Evolutionary conservation across 164 flowering plant genomes (phyloP), one percentile per base, ranked within the genome.

Genomic region (Macadamia tetraphylla): DNA sequence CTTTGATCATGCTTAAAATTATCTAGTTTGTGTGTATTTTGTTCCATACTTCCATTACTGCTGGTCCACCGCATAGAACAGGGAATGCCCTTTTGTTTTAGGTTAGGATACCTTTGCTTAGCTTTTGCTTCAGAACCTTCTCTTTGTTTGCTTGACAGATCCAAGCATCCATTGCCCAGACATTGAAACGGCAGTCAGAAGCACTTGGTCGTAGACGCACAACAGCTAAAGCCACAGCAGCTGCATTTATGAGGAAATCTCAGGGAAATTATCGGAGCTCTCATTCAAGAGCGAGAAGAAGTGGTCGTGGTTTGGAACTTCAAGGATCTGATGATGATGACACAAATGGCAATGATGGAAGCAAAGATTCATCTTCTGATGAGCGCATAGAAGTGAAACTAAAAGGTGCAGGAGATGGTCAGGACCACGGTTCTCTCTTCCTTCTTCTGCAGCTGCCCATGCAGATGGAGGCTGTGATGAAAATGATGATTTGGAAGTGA

Each of bases 141-240:
- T 59, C 32, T 18, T 40, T 1, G 56, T 49, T 35, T 68, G 55
- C 32, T 65, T 73, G 64, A 71, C 81, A 92, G 98, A 90, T 94
- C 72, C 98, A 94, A 86, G 94, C 81, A 63, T 84, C 90, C 57
- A 92, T 94, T 77, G 96, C 98, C 29, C 87, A 92, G 77, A 85
- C 89, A 57, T 64, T 82, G 60, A 83, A 72, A 55, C 77, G 95
- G 43, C 98, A 94, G 77, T 71, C 90, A 29, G 95, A 90, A 81
- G 98, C 94, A 63, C 82, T 87, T 29, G 87, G 83, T 63, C 88
- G 71, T 76, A 84, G 80, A 67, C 84, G 86, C 29, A 64, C 79
- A 9, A 65, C 71, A 32, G 85, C 82, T 53, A 88, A 79, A 82
- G 84, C 75, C 42, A 60, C 81, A 52, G 75, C 80, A 18, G 74